phyloP scores from a whole-genome alignment of 1,284 basidiomycete species.

The Naganishia cerealis region DNA sequence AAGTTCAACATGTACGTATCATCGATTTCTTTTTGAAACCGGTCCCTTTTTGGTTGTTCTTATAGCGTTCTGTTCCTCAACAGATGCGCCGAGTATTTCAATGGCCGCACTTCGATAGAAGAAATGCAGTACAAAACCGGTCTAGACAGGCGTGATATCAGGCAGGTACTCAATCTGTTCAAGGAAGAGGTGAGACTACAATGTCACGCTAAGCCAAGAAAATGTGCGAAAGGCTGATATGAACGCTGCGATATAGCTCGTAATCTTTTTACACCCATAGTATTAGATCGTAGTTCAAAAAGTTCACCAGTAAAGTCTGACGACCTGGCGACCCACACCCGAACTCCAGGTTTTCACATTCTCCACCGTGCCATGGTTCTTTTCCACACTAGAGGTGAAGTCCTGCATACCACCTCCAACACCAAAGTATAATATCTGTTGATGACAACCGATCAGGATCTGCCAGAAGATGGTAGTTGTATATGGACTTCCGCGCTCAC shows the following conservation, averaged over 20 bases:
- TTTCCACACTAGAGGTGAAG: constrained; percentile 64
- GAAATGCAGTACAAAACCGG: constrained; percentile 52
- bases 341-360: constrained; percentile 58
- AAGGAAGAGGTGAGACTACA: constrained; percentile 31
- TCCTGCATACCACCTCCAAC: constrained; percentile 84
- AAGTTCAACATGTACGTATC: constrained; percentile 25
- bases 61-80: not conserved
- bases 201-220: not conserved
- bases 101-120: constrained; percentile 50
- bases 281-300: not conserved
- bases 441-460: not conserved
- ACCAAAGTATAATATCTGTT: constrained; percentile 92
- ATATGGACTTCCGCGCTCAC: constrained; percentile 37
- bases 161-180: constrained; percentile 28
- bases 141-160: constrained; percentile 43
- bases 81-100: constrained; percentile 43
- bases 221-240: not conserved
- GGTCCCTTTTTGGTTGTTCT: not conserved
- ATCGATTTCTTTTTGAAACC: not conserved
- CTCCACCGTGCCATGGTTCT: constrained; percentile 47
- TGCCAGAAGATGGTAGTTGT: not conserved
- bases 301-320: constrained; percentile 62
- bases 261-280: constrained; percentile 34
- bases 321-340: constrained; percentile 68
- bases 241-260: constrained; percentile 14